Evolutionary conservation across 2,329 filamentous ascomycete species (phyloP).

Genomic region (Dactylonectria estremocensis): DNA sequence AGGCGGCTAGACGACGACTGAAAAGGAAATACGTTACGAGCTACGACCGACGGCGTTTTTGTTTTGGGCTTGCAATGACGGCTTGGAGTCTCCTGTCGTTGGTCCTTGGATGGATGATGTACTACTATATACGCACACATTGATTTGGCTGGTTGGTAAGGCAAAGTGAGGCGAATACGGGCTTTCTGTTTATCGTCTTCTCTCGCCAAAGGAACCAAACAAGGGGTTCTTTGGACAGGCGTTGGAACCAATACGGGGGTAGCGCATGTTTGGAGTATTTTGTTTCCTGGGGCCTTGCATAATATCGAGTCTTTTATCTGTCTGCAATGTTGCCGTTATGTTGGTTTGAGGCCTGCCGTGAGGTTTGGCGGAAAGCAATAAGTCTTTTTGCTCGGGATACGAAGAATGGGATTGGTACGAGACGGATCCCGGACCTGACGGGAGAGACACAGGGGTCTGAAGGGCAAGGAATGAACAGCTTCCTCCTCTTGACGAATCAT

Average conservation of each 20-base stretch:
- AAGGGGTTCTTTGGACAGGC: slow-evolving; percentile 11
- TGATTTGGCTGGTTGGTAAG: slow-evolving; percentile 14
- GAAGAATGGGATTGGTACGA: not conserved
- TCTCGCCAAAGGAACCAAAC: slow-evolving; percentile 6
- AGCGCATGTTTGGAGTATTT: slow-evolving; percentile 3
- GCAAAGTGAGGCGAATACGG: slow-evolving; percentile 10
- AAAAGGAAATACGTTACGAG: slow-evolving; percentile 24
- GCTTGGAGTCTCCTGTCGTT: slow-evolving; percentile 2
- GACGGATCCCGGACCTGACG: too few relatives aligned
- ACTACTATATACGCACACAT: slow-evolving; percentile 17
- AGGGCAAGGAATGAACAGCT: too few relatives aligned
- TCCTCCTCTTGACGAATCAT: too few relatives aligned
- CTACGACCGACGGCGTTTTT: slow-evolving; percentile 30
- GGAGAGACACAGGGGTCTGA: too few relatives aligned
- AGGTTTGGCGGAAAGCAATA: not conserved
- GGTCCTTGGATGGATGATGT: slow-evolving; percentile 26
- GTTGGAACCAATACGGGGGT: slow-evolving; percentile 13
- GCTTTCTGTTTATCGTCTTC: not conserved
- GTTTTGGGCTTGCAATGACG: slow-evolving; percentile 12
- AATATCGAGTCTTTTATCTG: not conserved
- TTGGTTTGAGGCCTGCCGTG: too few relatives aligned
- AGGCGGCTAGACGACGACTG: not conserved
- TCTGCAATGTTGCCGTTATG: not conserved
- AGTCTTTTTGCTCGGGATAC: not conserved
- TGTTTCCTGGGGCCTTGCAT: not conserved